These are phyloP conservation scores for Starmerella powellii DNA, from an alignment of 805 yeast genomes.

Conservation along the genomic window DNA sequence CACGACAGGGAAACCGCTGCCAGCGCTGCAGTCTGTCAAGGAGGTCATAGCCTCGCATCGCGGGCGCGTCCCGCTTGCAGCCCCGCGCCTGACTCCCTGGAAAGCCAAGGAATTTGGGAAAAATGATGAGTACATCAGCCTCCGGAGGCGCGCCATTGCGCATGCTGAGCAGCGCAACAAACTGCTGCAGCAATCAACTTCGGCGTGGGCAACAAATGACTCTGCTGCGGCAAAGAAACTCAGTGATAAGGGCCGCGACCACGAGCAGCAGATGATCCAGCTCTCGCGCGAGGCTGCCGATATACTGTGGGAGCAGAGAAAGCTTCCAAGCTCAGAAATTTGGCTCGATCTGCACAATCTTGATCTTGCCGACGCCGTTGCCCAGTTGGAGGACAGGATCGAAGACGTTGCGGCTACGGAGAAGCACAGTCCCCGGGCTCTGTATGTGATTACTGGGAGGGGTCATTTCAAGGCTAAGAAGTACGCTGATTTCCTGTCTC, in stretches of 20 bases:
- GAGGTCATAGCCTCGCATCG: conserved; percentile 3
- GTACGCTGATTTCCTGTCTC: conserved; percentile 26
- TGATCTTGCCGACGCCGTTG: conserved; percentile 29
- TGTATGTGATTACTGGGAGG: conserved; percentile 28
- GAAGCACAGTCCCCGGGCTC: conserved; percentile 23
- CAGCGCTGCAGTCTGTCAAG: conserved; percentile 3
- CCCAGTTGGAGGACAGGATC: conserved; percentile 23
- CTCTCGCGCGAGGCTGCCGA: conserved; percentile 24
- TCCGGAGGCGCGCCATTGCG: conserved; percentile 22
- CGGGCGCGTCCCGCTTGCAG: conserved; percentile 7
- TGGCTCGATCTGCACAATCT: conserved; percentile 30
- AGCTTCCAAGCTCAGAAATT: conserved; percentile 22
- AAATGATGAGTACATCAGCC: conserved; percentile 24
- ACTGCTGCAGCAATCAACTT: conserved; percentile 28
- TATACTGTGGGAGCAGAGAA: conserved; percentile 23
- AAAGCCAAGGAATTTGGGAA: conserved; percentile 19
- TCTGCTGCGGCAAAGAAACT: conserved; percentile 26
- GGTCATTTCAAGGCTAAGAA: conserved; percentile 25
- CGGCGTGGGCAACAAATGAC: conserved; percentile 26
- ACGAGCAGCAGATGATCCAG: conserved; percentile 24
- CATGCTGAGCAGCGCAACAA: conserved; percentile 28
- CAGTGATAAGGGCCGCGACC: conserved; percentile 28
- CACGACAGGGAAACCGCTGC: too few relatives aligned
- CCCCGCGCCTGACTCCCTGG: conserved; percentile 26
- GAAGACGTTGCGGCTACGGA: conserved; percentile 20